These are phyloP conservation scores for Lipomyces orientalis DNA, from an alignment of 805 yeast species.

Conservation along the genomic window DNA sequence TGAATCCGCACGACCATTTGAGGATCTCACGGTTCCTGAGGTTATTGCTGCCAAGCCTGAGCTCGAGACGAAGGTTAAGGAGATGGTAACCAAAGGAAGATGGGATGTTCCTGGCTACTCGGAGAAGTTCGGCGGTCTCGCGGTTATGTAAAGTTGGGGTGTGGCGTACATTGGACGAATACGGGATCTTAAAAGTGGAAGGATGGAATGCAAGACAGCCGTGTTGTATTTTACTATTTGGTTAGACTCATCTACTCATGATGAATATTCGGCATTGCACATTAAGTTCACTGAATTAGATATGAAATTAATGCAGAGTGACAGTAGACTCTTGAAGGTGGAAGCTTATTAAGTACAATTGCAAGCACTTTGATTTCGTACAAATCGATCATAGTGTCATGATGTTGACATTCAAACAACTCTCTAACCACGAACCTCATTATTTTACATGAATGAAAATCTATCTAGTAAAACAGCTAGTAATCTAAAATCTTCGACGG, in stretches of 20 bases:
- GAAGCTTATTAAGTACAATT: neutral
- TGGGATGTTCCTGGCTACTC: slow-evolving; percentile 98
- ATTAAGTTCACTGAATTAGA: neutral
- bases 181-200: neutral
- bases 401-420: neutral
- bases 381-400: neutral
- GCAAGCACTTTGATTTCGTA: too few relatives aligned
- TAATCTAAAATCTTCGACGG: neutral
- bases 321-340: too few relatives aligned
- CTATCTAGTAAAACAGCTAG: neutral
- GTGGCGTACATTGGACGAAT: slow-evolving; percentile 2
- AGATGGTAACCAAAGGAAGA: slow-evolving; percentile 95
- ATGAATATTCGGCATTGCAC: neutral
- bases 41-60: slow-evolving; percentile 96
- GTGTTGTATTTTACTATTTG: neutral
- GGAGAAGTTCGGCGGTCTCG: slow-evolving; percentile 97
- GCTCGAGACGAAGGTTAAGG: slow-evolving; percentile 91
- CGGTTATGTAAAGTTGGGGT: slow-evolving; percentile 65
- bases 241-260: neutral
- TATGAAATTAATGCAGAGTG: neutral
- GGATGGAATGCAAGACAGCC: neutral
- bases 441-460: neutral
- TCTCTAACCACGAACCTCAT: neutral
- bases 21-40: slow-evolving; percentile 94
- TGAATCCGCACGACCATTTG: slow-evolving; percentile 96